Percentiles rank a stretch among this genome's conserved stretches.
Evolutionary conservation across 768 basidiomycete genomes (phyloP).

Genomic region (Pulveroboletus sp.): DNA sequence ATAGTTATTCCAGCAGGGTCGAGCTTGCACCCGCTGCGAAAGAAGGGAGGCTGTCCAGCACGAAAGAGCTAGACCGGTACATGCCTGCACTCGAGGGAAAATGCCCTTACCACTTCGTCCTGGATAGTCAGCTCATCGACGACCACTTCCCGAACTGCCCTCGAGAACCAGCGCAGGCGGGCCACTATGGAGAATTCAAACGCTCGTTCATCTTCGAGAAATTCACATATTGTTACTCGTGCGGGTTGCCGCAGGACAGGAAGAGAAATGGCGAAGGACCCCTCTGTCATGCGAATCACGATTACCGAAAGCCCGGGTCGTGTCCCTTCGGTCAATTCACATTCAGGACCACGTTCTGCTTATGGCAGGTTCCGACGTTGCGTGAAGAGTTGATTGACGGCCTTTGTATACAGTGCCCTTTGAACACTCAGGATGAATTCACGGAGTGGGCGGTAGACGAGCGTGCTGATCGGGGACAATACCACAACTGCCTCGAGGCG

Average conservation of each 20-base stretch:
- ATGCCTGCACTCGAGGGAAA: conserved; percentile 1
- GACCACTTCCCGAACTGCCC: background rate
- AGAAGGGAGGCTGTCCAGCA: background rate
- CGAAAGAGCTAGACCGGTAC: background rate
- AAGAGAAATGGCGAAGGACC: too few relatives aligned
- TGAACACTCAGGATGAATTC: background rate
- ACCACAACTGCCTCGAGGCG: conserved; percentile 5
- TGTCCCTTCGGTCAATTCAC: too few relatives aligned
- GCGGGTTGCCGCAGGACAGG: too few relatives aligned
- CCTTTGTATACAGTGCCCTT: too few relatives aligned
- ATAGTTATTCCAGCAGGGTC: too few relatives aligned
- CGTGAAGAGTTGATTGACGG: too few relatives aligned
- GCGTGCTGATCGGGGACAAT: background rate
- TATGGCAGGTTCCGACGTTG: too few relatives aligned
- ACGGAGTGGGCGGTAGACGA: background rate
- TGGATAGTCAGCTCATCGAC: background rate
- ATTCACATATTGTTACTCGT: too few relatives aligned
- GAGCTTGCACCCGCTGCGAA: too few relatives aligned
- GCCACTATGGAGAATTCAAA: background rate
- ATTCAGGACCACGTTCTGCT: too few relatives aligned
- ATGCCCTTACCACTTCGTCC: conserved; percentile 8
- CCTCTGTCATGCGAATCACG: too few relatives aligned
- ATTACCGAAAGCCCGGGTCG: too few relatives aligned
- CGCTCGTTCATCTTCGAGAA: background rate
- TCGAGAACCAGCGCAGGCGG: background rate